Conservation (phyloP, 768 basidiomycete genomes). For the Leccinellum rugosiceps region DNA sequence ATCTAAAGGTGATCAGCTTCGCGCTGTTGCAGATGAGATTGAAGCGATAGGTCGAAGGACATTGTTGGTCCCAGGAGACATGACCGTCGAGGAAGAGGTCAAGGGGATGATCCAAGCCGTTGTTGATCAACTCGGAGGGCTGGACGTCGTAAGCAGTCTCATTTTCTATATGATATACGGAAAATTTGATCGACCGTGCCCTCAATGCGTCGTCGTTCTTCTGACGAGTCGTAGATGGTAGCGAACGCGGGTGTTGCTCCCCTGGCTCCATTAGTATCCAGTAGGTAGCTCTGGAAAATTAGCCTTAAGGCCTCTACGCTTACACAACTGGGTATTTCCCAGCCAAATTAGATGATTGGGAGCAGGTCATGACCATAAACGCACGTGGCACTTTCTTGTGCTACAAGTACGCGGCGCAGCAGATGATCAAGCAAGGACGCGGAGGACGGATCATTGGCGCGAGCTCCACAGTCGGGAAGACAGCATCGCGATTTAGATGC, state of each 20-base stretch:
- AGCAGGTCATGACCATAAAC: neutral
- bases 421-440: neutral
- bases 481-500: neutral
- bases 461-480: neutral
- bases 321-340: neutral
- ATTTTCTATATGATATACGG: neutral
- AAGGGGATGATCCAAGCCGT: neutral
- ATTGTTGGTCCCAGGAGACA: conserved; percentile 12
- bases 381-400: neutral
- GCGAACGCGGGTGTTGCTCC: conserved; percentile 10
- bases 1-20: conserved; percentile 8
- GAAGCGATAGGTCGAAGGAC: conserved; percentile 12
- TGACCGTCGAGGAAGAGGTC: conserved; percentile 2
- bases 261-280: neutral
- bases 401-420: neutral
- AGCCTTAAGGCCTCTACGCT: neutral
- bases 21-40: conserved; percentile 5
- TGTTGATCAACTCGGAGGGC: neutral
- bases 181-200: neutral
- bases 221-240: conserved; percentile 6
- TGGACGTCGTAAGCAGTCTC: conserved; percentile 4
- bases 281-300: neutral
- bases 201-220: neutral
- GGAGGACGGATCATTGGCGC: neutral
- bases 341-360: neutral